Percentiles rank a stretch among this genome's conserved stretches.
Conservation (phyloP, 495 filamentous ascomycete genomes). For the Aspergillus nidulans region DNA sequence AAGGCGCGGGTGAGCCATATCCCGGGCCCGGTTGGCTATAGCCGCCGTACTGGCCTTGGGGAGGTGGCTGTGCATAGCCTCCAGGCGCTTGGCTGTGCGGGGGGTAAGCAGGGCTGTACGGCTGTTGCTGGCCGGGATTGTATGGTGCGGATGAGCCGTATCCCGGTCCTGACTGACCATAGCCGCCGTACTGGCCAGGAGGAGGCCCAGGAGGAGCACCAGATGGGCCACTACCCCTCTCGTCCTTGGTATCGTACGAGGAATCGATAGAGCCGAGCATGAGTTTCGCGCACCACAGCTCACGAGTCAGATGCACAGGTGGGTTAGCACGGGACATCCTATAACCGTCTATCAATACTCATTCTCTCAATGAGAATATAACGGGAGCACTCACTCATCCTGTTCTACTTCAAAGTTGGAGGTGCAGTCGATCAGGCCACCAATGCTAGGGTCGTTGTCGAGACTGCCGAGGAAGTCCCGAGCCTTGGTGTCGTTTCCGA, state of each 20-base stretch:
- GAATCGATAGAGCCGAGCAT: constrained; percentile 67
- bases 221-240: constrained; percentile 36
- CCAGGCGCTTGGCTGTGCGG: constrained; percentile 22
- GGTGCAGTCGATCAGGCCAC: constrained; percentile 64
- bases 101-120: constrained; percentile 19
- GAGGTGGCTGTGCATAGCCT: constrained; percentile 14
- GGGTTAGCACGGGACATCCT: not conserved
- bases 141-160: constrained; percentile 18
- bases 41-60: too few relatives aligned
- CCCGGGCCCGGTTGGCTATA: too few relatives aligned
- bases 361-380: too few relatives aligned
- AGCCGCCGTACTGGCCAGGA: constrained; percentile 31
- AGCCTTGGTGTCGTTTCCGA: constrained; percentile 64
- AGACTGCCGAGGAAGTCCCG: constrained; percentile 58
- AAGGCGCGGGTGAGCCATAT: too few relatives aligned
- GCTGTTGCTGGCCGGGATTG: constrained; percentile 12
- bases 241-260: constrained; percentile 63
- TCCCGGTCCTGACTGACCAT: constrained; percentile 19
- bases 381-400: too few relatives aligned
- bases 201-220: constrained; percentile 20
- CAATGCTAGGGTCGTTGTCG: constrained; percentile 60
- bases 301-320: not conserved
- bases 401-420: too few relatives aligned
- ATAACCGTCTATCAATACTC: not conserved
- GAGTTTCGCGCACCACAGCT: constrained; percentile 56